Evolutionary conservation across 1,284 basidiomycete species (phyloP), one percentile per base, ranked within the genome.

Genomic region (Lentinula novae-zelandiae): DNA sequence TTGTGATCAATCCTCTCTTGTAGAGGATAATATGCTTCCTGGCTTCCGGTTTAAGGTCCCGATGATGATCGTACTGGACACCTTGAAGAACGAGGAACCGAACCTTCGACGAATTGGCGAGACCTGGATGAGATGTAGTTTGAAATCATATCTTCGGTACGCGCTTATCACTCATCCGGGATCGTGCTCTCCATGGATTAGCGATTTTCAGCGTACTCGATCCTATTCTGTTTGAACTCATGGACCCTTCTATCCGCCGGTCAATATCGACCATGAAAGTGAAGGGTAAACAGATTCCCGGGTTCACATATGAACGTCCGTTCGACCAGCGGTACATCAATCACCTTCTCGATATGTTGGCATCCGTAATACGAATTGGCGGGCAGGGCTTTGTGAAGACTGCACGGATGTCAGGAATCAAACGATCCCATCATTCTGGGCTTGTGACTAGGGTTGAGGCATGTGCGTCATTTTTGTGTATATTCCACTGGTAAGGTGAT

Each of bases 91-190:
- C 57, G 85, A 88, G 17, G 87, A 94, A 68, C 89, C 93, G 1
- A 77, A 78, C 60, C 73, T 90, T 15, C 86, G 89, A 34, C 82
- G 93, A 7, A 80, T 91, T 40, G 92, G 91, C 5, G 95, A 97
- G 72, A 95, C 94, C 0, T 98, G 95, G 95, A 94, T 98, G 90
- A 84, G 95, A 34, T 94, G 92, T 69, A 95, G 89, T 69, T 78
- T 96, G n/a, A 90, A 89, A 69, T 95, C 93, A 0, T 96, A 95
- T 72, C 78, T 93, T 61, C 84, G 94, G 93, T 95, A 72, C 57
- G 79, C 61, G 46, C 36, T 39, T n/a, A 46, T 27, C 22, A 17
- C 27, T 54, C 17, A 52, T 57, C 36, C 49, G 50, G 27, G 60
- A 31, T 38, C 46, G 39, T 49, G 58, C 9, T 44, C 33, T 39